Conservation (phyloP, 495 filamentous ascomycete genomes). For the Trichoderma erinaceum region DNA sequence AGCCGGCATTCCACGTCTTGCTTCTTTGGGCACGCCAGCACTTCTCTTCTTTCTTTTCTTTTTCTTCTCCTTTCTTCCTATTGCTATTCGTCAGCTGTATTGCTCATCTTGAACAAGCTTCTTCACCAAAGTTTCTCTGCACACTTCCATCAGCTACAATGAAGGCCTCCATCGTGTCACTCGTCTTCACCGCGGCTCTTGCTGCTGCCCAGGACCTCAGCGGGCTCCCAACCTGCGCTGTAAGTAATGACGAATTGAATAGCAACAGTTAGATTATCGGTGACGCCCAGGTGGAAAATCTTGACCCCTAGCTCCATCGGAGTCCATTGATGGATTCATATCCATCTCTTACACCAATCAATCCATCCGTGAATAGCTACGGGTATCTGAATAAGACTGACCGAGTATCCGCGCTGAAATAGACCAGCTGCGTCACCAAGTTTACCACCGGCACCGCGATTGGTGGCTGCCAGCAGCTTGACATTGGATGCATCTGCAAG, state of each 20-base stretch:
- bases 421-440: conserved; percentile 38
- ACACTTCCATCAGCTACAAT: not conserved
- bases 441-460: conserved; percentile 33
- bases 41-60: not conserved
- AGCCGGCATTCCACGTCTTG: not conserved
- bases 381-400: not conserved
- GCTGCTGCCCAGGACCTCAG: conserved; percentile 14
- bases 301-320: too few relatives aligned
- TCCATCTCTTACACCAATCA: not conserved
- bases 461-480: conserved; percentile 43
- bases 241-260: not conserved
- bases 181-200: conserved; percentile 12
- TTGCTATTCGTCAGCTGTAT: not conserved
- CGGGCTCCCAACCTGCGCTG: conserved; percentile 14
- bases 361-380: not conserved
- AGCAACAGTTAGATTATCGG: not conserved
- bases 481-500: conserved; percentile 59
- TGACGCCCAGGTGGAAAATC: not conserved
- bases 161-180: conserved; percentile 6
- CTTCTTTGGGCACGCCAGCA: not conserved
- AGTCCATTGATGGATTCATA: not conserved
- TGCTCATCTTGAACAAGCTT: not conserved
- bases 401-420: not conserved
- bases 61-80: not conserved
- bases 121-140: not conserved